Evolutionary conservation across 2,329 filamentous ascomycete genomes (phyloP), one percentile per base, ranked within the genome.

Genomic region (Huntiella abstrusa): DNA sequence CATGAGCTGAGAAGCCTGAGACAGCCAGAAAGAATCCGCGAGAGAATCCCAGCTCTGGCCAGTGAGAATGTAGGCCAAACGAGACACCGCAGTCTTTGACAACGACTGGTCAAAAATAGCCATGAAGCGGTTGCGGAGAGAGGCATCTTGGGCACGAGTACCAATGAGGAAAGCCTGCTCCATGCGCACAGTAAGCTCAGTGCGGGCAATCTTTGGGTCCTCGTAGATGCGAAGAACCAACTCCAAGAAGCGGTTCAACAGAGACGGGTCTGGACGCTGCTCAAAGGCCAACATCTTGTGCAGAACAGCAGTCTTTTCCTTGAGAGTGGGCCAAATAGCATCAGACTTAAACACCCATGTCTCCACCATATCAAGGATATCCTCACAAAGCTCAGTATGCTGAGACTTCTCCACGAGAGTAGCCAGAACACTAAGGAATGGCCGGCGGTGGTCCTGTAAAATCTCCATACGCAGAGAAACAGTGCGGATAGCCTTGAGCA

Each of bases 201-300:
- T 95, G 32, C 87, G 75, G 1, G 87, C 86, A 52, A 98, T 91
- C 63, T 92, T 94, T 0, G 86, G 84, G 56, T 98, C 91, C 57
- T 98, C 92, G 59, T 99, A 99, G 50, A 99, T 95, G 42, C 87
- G 79, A 54, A 98, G 93, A 19, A 99, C 91, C 19, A 99, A 75
- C 53, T 96, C 83, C 49, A 98, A 69, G 65, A 96, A 99, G 58
- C 88, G 88, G 54, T 80, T 86, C 48, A 98, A 69, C 64, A 98
- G 79, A 0, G 80, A 85, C 32, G 79, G 75, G 57, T 96, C 88
- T 22, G 72, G 65, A 35, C 91, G 75, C 48, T 83, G 77, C 62
- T 99, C 91, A 54, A 98, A 98, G 0, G 87, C 79, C 12, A 96
- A 67, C 91, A 99, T 99, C 64, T 98, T 99, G 56, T 93, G 87